A percentile compares a stretch with the other conserved stretches of the same genome.
Conservation (phyloP, 2,329 filamentous ascomycete species). For the Colletotrichum cordylinicola region DNA sequence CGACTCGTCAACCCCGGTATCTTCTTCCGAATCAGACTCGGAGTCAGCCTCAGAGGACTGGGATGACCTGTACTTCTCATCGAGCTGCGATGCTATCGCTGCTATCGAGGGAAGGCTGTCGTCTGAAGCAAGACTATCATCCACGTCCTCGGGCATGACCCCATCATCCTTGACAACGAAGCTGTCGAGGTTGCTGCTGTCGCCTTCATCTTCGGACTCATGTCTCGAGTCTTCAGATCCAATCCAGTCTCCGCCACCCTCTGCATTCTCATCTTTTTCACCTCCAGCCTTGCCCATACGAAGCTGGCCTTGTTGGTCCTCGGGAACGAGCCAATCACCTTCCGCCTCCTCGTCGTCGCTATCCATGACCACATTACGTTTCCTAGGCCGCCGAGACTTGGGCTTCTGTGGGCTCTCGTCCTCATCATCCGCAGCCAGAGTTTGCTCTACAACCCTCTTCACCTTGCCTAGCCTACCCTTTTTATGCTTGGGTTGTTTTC, state of each 20-base stretch:
- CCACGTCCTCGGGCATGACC: constrained; percentile 33
- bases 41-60: neutral
- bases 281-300: constrained; percentile 81
- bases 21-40: constrained; percentile 40
- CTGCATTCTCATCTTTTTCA: constrained; percentile 85
- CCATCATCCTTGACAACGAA: constrained; percentile 61
- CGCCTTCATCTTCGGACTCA: constrained; percentile 60
- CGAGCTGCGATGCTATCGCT: constrained; percentile 38
- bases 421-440: constrained; percentile 1
- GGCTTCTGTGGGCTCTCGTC: constrained; percentile 22
- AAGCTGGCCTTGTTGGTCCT: constrained; percentile 64
- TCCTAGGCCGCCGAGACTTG: constrained; percentile 44
- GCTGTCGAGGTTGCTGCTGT: constrained; percentile 60
- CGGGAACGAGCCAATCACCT: constrained; percentile 81
- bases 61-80: constrained; percentile 24
- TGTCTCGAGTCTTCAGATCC: constrained; percentile 71
- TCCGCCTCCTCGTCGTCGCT: constrained; percentile 75
- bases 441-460: constrained; percentile 27
- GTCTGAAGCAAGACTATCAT: constrained; percentile 32
- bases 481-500: constrained; percentile 44
- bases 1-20: constrained; percentile 44
- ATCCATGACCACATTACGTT: constrained; percentile 65
- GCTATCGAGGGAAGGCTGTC: constrained; percentile 43
- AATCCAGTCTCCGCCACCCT: constrained; percentile 84
- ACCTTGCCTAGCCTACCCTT: constrained; percentile 33